Evolutionary conservation across 768 basidiomycete species (phyloP), one percentile per base, ranked within the genome.

Genomic region (Xerocomellus amylosporus): DNA sequence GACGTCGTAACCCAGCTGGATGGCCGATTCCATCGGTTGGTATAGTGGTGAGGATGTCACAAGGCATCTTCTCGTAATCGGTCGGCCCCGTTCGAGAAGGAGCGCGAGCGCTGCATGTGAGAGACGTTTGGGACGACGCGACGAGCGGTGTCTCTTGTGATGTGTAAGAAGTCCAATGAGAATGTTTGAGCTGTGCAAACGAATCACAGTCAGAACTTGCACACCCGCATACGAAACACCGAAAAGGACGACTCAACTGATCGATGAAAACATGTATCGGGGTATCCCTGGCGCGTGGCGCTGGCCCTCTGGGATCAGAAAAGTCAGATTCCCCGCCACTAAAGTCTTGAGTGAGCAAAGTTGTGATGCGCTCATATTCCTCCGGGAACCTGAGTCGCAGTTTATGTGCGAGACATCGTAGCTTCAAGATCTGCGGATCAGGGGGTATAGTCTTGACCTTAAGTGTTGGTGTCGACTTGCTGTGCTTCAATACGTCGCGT

Each of bases 21-120:
- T 78, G 17, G 90, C 87, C 5, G 78, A 73, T 10, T 86, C 83
- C 77, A 93, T 85, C 12, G 87, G 82, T 67, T 94, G 93, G 69
- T 92, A 90, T 45, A 94, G 71, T 2, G 93, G 91, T 40, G 87
- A 90, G 13, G 88, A 90, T 0, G 90, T 84, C 31, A 88, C 91
- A 7, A 92, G 76, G 7, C 90, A 87, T 22, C 90, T 81, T 31
- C 87, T 80, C 22, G 81, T 83, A 49, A 92, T 77, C 8, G 86
- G 81, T 34, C 92, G 79, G 8, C 91, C 93, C 37, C 92, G 81
- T 71, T 93, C 91, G 36, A 95, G 77, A 50, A 94, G 81, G 36
- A 93, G 78, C 2, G 84, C 79, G 31, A 94, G 77, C 6, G 88
- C 87, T 4, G 85, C 78, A 69, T 94, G 90, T 47, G 88, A 93